Conservation (phyloP, 73 alveolate species). For the Paramecium primaurelia region DNA sequence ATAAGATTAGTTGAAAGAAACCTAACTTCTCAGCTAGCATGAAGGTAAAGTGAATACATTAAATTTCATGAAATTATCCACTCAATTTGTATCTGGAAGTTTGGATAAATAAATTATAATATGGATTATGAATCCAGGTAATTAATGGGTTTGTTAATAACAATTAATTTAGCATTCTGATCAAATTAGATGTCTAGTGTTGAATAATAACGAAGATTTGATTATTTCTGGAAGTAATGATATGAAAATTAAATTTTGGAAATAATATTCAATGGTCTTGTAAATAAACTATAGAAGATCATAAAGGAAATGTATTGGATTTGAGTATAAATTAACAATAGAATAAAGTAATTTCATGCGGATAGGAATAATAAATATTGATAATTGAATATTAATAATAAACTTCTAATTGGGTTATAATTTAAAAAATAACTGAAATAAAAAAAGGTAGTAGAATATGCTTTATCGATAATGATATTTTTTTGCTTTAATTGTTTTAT, state of each 20-base stretch:
- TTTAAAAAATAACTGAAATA: neutral
- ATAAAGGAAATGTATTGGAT: neutral
- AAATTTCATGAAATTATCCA: neutral
- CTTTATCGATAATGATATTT: neutral
- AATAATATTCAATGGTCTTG: neutral
- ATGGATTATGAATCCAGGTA: neutral
- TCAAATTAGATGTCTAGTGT: neutral
- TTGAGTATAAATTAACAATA: neutral
- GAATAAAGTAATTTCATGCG: neutral
- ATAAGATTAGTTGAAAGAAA: neutral
- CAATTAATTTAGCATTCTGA: neutral
- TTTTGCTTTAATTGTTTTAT: neutral
- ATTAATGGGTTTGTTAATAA: neutral
- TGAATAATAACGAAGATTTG: neutral
- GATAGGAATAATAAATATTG: neutral
- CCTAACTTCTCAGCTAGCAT: neutral
- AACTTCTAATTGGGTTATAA: neutral
- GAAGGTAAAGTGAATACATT: neutral
- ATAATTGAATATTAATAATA: neutral
- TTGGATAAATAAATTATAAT: neutral
- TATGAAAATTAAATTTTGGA: neutral
- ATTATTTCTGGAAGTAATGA: neutral
- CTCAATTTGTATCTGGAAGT: neutral
- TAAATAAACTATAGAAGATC: neutral
- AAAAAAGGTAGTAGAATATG: neutral